Evolutionary conservation across 305 asterid species (phyloP).

Genomic region (Fraxinus sp.): DNA sequence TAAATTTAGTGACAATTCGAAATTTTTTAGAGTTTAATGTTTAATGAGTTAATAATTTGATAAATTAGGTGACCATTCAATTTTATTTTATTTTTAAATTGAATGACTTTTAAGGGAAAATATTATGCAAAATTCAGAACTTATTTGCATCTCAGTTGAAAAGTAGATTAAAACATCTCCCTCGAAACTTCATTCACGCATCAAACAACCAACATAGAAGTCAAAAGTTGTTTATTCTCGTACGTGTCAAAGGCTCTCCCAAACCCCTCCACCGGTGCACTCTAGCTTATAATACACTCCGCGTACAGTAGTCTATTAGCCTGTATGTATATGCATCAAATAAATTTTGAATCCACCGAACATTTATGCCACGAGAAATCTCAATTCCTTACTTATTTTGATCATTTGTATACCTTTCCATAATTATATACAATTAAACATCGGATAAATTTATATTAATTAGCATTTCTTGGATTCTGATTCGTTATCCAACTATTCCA

Average conservation of each 20-base stretch:
- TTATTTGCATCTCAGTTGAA: neutral
- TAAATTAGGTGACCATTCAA: neutral
- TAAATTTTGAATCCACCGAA: slow-evolving; percentile 17
- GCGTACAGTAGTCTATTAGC: neutral
- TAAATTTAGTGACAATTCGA: neutral
- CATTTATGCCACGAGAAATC: neutral
- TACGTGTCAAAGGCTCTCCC: slow-evolving; percentile 1
- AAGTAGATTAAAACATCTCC: neutral
- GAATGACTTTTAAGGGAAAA: neutral
- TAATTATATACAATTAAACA: neutral
- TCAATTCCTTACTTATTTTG: neutral
- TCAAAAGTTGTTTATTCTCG: neutral
- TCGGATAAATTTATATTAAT: neutral
- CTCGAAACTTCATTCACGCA: too few species aligned
- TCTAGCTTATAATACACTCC: neutral
- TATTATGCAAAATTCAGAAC: too few species aligned
- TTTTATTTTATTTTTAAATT: too few species aligned
- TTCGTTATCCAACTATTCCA: neutral
- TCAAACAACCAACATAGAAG: neutral
- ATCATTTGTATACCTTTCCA: neutral
- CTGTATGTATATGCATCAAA: neutral
- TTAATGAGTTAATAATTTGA: neutral
- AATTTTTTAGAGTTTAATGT: too few species aligned
- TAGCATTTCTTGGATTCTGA: neutral
- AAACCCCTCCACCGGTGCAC: neutral